Base-by-base conservation (phyloP, 163 green algal species). In the Chloromonas sp. region DNA sequence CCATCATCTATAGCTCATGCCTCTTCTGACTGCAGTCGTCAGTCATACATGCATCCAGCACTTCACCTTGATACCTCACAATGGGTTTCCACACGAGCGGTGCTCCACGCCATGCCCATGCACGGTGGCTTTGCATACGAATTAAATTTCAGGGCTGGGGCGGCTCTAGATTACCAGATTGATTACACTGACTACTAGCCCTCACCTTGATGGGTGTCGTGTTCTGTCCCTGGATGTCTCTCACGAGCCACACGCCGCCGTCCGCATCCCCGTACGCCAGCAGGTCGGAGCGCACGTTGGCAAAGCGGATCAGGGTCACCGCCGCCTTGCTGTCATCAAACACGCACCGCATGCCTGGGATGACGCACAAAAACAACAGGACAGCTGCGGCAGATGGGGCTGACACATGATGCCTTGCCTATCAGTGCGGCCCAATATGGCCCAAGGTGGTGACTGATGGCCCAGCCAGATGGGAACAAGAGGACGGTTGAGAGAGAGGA, bases 261-360 rank as follows among this genome's bases (percentile, higher is more conserved):
- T 88, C 85, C 0, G 58, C 15, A 60, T 82, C 81, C 59, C 71
- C 81, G 59, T 81, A 88, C 1, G 85, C 81, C 3, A 88, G 59
- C 76, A 85, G 81, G 85, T 88, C 85, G 58, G 58, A 78, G 1
- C 85, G 85, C 11, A 83, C 77, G 14, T 81, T 81, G 15, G n/a
- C 77, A 61, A 81, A 81, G 13, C 3, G 3, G 15, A 81, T 3
- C 15, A 57, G 3, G 15, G 77, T 81, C n/a, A 81, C 36, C 13
- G 77, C 77, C 1, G 77, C 77, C 3, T 57, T 81, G n/a, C n/a
- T 57, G 2, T 3, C 77, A 60, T 81, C 77, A 61, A 81, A 81
- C 77, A 81, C 77, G 77, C 14, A n/a, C 3, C 77, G 77, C 77
- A 81, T 81, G 77, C 77, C 77, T 74, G 66, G 5, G 66, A 5